phyloP scores from a whole-genome alignment of 2,329 filamentous ascomycete genomes.

The Diaporthe destruens region DNA sequence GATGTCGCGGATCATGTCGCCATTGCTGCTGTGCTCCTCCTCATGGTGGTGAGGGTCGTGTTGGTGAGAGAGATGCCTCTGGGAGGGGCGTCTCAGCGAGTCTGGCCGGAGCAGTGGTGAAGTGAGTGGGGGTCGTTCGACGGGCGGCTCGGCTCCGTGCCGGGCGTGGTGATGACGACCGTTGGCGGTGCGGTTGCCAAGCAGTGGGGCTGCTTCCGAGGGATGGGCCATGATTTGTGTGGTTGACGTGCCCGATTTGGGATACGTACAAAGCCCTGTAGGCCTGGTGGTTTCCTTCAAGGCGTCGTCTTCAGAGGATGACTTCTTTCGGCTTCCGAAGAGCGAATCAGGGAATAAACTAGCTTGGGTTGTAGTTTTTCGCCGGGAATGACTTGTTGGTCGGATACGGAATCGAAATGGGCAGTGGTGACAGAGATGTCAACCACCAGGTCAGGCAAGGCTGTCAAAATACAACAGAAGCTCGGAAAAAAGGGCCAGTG shows the following conservation, averaged over 20 bases:
- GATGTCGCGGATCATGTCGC: conserved; percentile 68
- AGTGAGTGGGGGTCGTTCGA: conserved; percentile 35
- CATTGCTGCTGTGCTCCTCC: conserved; percentile 51
- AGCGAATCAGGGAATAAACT: background rate
- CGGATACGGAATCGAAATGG: background rate
- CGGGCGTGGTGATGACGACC: conserved; percentile 21
- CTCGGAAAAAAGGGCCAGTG: background rate
- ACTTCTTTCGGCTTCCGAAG: background rate
- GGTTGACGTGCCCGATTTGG: background rate
- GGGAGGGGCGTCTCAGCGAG: conserved; percentile 35
- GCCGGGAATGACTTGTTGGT: too few relatives aligned
- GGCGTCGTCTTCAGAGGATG: background rate
- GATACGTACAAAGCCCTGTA: background rate
- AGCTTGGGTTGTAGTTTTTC: background rate
- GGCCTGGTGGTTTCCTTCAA: background rate
- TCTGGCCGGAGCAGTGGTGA: conserved; percentile 37
- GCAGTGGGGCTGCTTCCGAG: conserved; percentile 39
- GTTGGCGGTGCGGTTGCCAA: conserved; percentile 28
- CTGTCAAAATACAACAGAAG: background rate
- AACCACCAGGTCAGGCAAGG: background rate
- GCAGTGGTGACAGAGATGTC: background rate
- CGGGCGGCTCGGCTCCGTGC: conserved; percentile 37
- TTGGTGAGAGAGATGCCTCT: conserved; percentile 29
- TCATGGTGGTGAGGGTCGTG: conserved; percentile 40
- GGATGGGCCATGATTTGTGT: conserved; percentile 37